Conservation (phyloP, 495 filamentous ascomycete species). For the Neurospora sp. region DNA sequence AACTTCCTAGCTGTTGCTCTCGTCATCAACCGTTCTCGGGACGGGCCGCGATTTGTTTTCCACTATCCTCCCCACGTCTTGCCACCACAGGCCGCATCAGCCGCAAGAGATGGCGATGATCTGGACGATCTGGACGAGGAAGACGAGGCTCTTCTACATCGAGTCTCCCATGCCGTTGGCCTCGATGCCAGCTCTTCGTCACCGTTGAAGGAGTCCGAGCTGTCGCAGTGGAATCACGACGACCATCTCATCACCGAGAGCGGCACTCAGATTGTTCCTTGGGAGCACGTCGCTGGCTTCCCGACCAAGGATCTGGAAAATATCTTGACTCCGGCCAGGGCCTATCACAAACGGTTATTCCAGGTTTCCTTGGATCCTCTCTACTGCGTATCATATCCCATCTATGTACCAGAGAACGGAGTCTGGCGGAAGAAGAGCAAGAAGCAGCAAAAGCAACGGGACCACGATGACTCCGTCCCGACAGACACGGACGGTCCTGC, state of each 20-base stretch:
- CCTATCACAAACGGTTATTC: conserved; percentile 80
- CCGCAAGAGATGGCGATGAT: conserved; percentile 13
- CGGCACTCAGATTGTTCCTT: conserved; percentile 50
- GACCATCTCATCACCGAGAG: conserved; percentile 42
- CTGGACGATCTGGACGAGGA: conserved; percentile 33
- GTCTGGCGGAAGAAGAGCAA: conserved; percentile 73
- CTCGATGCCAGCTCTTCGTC: conserved; percentile 26
- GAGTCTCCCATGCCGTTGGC: conserved; percentile 14
- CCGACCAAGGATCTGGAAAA: conserved; percentile 71
- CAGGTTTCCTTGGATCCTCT: conserved; percentile 79
- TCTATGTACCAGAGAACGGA: conserved; percentile 79
- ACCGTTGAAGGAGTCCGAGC: conserved; percentile 22
- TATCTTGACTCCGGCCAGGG: conserved; percentile 65
- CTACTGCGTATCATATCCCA: conserved; percentile 76
- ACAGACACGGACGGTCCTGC: conserved; percentile 1
- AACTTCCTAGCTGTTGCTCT: conserved; percentile 67
- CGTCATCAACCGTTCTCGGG: conserved; percentile 69
- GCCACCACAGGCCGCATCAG: conserved; percentile 16
- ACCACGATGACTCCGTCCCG: conserved; percentile 16
- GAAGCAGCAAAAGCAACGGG: conserved; percentile 15
- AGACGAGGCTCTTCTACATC: conserved; percentile 30
- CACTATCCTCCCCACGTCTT: conserved; percentile 61
- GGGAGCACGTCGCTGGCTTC: conserved; percentile 72
- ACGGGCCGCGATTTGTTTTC: conserved; percentile 79
- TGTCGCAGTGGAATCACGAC: conserved; percentile 47